These are phyloP conservation scores for Verticillium isaacii DNA, from an alignment of 2,329 filamentous ascomycete genomes.

Conservation along the genomic window DNA sequence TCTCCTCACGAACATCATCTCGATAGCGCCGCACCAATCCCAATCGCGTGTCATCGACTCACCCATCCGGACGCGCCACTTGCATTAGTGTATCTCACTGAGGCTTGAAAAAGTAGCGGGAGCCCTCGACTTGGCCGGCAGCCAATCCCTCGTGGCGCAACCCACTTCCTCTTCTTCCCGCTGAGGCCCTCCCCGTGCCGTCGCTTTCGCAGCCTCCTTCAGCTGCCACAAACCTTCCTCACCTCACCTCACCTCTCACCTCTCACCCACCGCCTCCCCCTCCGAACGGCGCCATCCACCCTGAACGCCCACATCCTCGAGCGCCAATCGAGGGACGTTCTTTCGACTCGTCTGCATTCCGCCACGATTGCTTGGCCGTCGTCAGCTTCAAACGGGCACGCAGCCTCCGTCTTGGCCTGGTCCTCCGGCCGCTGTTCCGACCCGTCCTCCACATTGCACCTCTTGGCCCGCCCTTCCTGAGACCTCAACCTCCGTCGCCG, in stretches of 20 bases:
- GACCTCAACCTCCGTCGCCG: slow-evolving; percentile 8
- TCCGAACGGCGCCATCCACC: neutral
- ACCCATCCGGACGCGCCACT: neutral
- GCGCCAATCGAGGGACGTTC: neutral
- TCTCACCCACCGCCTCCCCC: neutral
- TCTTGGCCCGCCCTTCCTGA: neutral
- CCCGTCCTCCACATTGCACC: neutral
- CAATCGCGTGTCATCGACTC: neutral
- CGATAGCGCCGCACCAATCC: neutral
- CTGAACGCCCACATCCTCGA: neutral
- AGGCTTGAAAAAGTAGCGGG: neutral
- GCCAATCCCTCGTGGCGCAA: neutral
- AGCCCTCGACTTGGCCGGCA: neutral
- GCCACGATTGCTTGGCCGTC: neutral
- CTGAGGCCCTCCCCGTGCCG: neutral
- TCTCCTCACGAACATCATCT: neutral
- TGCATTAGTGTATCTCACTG: neutral
- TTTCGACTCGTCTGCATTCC: neutral
- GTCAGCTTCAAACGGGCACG: neutral
- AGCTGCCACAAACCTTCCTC: neutral
- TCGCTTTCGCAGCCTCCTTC: neutral
- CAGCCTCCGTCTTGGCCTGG: neutral
- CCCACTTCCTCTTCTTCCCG: neutral
- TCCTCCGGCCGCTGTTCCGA: neutral
- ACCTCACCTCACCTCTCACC: neutral